Evolutionary conservation across 2,329 filamentous ascomycete genomes (phyloP), one percentile per base, ranked within the genome.

Genomic region (Seiridium cupressi): DNA sequence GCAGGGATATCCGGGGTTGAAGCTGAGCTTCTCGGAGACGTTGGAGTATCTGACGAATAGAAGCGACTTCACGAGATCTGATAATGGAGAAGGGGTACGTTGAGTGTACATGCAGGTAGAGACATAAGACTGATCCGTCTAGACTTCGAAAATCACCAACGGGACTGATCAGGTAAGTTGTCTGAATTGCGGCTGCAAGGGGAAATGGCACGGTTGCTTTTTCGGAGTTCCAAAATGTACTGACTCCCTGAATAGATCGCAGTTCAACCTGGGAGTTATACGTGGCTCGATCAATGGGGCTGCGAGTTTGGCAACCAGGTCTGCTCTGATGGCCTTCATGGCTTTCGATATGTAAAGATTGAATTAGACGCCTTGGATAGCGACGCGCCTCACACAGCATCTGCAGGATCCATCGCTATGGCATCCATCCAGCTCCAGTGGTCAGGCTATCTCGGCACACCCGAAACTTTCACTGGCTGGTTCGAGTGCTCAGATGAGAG

Each of bases 311-410:
- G 68, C 18, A 70, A 60, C 5, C 68, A 81, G 59, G 80, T 84
- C 10, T 84, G 81, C 64, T 71, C 78, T 0, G 81, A 84, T 60
- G 82, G 81, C 2, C 69, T 84, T 4, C 82, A 84, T 57, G 81
- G 80, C 4, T 84, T 84, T 64, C 76, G 81, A 44, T 84, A 83
- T 60, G 64, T 84, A 44, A 81, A 76, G 57, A 77, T 84, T 35
- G 75, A 74, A 49, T 70, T 84, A 3, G 77, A 79, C 60, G 77
- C 79, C 0, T 65, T 83, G 1, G 34, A 70, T 1, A 62, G 65
- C 0, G 81, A 84, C 66, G 67, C 75, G 1, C 80, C 81, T 2
- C 73, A 79, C 64, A 79, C 81, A 0, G 70, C 74, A 0, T 61
- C 75, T 0, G 71, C 72, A 1, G 81, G 81, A 4, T 66, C 71